Base-by-base conservation (phyloP, 1,139 yeast species). In the Pichia cactophila region DNA sequence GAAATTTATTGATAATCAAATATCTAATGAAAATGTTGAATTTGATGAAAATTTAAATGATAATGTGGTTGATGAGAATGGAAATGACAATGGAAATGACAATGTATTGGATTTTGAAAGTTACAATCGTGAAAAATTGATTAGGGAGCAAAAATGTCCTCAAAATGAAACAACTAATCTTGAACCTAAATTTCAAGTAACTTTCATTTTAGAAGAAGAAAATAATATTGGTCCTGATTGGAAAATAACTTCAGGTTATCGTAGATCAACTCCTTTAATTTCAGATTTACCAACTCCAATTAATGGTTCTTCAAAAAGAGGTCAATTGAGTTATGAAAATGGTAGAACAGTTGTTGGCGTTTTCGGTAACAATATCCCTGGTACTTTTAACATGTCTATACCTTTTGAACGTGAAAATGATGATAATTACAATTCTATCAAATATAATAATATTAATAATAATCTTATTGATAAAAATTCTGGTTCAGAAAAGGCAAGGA, bases 161-260 rank as follows among this genome's bases (percentile, higher is more conserved):
- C 36, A 20, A 12, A 31, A 43, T 26, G 20, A 20, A 5, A 6
- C 35, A 12, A 1, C 12, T 6, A 14, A 26, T 29, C 3, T 6
- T 5, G 14, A 26, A 28, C 16, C 28, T 20, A 35, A 35, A 36
- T 26, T 35, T 20, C 33, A 42, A n/a, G 42, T 75, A 71, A 49
- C 46, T 16, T 60, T 62, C 36, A 40, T 57, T 7, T 44, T 63
- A 14, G 64, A 60, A 56, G 58, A 71, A 0, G 71, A 75, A 0
- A 59, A 63, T 5, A 78, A 73, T 45, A 61, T 65, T 9, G 76
- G 75, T 1, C 81, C 81, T 1, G 62, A 65, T 7, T 80, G 84
- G 84, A 64, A 66, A 37, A 64, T 66, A 37, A 77, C 83, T 48
- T 53, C 68, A 38, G 69, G 69, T n/a, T 76, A 64, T 54, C 71